phyloP scores from a whole-genome alignment of 1,284 basidiomycete genomes.

The Microbotryum saponariae region DNA sequence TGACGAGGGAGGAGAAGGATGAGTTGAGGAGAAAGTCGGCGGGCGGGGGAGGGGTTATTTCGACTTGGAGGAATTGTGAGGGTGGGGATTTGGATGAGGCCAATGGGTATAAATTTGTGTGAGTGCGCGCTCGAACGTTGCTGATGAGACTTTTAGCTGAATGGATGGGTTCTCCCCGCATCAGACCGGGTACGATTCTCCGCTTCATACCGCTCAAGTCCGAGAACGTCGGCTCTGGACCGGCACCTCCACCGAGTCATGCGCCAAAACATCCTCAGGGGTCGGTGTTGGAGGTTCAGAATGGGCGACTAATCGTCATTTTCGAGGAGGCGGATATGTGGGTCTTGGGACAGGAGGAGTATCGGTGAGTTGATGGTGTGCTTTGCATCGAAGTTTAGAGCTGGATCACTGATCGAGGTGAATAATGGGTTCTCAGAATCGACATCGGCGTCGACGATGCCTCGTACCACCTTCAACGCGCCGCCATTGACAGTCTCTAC shows the following conservation, averaged over 20 bases:
- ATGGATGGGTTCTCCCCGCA: too few relatives aligned
- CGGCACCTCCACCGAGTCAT: background rate
- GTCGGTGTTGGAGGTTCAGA: slow-evolving; percentile 16
- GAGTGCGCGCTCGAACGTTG: background rate
- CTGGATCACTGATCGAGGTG: too few relatives aligned
- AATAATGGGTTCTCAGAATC: slow-evolving; percentile 9
- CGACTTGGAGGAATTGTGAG: background rate
- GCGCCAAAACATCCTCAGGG: slow-evolving; percentile 11
- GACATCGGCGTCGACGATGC: slow-evolving; percentile 27
- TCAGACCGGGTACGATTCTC: slow-evolving; percentile 16
- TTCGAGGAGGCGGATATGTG: slow-evolving; percentile 26
- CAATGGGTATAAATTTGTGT: slow-evolving; percentile 15
- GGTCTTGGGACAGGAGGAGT: slow-evolving; percentile 15
- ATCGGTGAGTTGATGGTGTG: slow-evolving; percentile 11
- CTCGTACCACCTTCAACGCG: slow-evolving; percentile 12
- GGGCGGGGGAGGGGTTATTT: background rate
- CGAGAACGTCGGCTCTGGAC: background rate
- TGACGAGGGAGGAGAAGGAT: slow-evolving; percentile 10
- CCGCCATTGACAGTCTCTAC: slow-evolving; percentile 24
- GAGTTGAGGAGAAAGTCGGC: background rate
- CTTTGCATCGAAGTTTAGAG: too few relatives aligned
- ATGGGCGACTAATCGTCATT: slow-evolving; percentile 14
- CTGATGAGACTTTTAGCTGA: too few relatives aligned
- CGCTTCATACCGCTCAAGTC: slow-evolving; percentile 11
- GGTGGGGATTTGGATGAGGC: slow-evolving; percentile 2